Evolutionary conservation across 2,329 filamentous ascomycete species (phyloP).

Genomic region (Zymoseptoria crescenta): DNA sequence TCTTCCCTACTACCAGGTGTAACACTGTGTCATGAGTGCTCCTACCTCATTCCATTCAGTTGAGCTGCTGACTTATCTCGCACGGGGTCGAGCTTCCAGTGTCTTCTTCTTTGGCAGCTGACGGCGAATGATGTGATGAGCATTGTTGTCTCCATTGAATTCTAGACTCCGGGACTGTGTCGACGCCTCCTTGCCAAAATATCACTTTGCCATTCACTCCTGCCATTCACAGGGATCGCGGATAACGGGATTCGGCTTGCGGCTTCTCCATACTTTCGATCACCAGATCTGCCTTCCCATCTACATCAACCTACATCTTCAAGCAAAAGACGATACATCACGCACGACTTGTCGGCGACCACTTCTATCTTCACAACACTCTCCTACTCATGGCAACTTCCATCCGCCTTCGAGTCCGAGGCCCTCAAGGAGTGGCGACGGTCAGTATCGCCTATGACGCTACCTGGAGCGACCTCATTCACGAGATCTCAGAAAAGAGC

Average conservation of each 20-base stretch:
- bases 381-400: conserved; percentile 10
- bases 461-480: conserved; percentile 54
- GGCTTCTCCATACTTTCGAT: too few species aligned
- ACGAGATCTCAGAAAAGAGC: conserved; percentile 56
- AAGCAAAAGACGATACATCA: not conserved
- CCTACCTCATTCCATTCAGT: too few species aligned
- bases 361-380: not conserved
- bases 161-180: too few species aligned
- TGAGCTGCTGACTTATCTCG: not conserved
- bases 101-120: not conserved
- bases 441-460: conserved; percentile 62
- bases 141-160: too few species aligned
- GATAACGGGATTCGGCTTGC: too few species aligned
- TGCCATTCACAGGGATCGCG: too few species aligned
- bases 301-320: not conserved
- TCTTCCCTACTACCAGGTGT: too few species aligned
- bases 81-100: not conserved
- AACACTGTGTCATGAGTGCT: too few species aligned
- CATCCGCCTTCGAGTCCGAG: conserved; percentile 70
- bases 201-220: too few species aligned
- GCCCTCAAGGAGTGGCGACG: conserved; percentile 63
- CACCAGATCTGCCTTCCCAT: too few species aligned
- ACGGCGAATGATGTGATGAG: not conserved
- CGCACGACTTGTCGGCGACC: not conserved
- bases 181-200: too few species aligned